Evolutionary conservation across 2,329 filamentous ascomycete genomes (phyloP).

Genomic region (Botrytis aclada): DNA sequence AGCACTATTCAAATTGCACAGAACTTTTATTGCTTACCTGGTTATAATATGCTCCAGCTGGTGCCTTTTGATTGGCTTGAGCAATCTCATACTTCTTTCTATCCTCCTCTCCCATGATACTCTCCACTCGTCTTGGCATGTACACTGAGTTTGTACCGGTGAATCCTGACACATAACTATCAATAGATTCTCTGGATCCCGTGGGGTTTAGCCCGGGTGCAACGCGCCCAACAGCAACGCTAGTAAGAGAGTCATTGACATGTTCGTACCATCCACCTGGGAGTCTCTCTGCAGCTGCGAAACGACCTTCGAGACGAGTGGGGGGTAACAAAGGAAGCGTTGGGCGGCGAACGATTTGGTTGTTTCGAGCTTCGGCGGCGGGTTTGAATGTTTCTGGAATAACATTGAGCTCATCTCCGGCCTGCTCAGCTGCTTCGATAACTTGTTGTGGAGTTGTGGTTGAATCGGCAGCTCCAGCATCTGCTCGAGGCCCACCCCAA

Average conservation of each 20-base stretch:
- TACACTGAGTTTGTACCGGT: slow-evolving; percentile 60
- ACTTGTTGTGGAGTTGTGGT: slow-evolving; percentile 76
- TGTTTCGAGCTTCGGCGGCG: slow-evolving; percentile 51
- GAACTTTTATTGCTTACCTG: background rate
- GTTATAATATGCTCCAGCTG: slow-evolving; percentile 40
- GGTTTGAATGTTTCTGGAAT: slow-evolving; percentile 79
- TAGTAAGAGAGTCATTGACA: slow-evolving; percentile 63
- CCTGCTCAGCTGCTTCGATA: slow-evolving; percentile 74
- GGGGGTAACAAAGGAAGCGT: slow-evolving; percentile 68
- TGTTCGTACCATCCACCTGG: slow-evolving; percentile 68
- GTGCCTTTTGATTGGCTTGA: slow-evolving; percentile 50
- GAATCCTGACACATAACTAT: slow-evolving; percentile 59
- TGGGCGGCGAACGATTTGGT: slow-evolving; percentile 45
- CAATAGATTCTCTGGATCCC: slow-evolving; percentile 60
- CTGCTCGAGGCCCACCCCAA: slow-evolving; percentile 90
- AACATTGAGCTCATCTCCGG: slow-evolving; percentile 85
- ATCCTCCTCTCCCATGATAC: slow-evolving; percentile 76
- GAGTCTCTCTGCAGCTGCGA: slow-evolving; percentile 67
- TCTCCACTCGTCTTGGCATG: slow-evolving; percentile 58
- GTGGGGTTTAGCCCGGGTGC: slow-evolving; percentile 38
- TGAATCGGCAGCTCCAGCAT: slow-evolving; percentile 76
- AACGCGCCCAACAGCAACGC: slow-evolving; percentile 47
- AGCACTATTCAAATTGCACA: background rate
- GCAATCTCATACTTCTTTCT: slow-evolving; percentile 69
- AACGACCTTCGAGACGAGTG: slow-evolving; percentile 72